Percentiles rank a stretch among this genome's conserved stretches.
These are phyloP conservation scores for Thalassiosira gravida DNA, from an alignment of 352 stramenopile genomes.

Conservation along the genomic window DNA sequence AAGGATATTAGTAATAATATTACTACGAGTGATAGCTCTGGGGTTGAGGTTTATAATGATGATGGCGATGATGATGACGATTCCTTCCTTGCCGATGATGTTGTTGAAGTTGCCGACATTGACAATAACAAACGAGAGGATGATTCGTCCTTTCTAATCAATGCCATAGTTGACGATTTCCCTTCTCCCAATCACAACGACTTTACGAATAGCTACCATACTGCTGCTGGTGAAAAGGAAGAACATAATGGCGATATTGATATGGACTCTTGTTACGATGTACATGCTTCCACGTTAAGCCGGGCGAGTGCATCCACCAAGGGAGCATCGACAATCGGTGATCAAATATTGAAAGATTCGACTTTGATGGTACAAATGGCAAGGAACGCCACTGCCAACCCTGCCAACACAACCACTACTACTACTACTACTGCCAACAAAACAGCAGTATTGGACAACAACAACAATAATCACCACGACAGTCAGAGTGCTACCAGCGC, in stretches of 20 bases:
- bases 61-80: slow-evolving; percentile 17
- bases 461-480: slow-evolving; percentile 1
- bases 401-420: too few species aligned
- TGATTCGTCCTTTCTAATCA: slow-evolving; percentile 32
- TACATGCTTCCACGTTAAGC: slow-evolving; percentile 44
- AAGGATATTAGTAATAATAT: slow-evolving; percentile 9
- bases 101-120: slow-evolving; percentile 18
- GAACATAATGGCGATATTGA: not conserved
- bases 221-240: too few species aligned
- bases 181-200: not conserved
- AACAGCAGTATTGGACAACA: not conserved
- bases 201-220: too few species aligned
- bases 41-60: too few species aligned
- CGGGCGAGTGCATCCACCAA: slow-evolving; percentile 28
- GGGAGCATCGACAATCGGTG: slow-evolving; percentile 23
- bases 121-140: slow-evolving; percentile 12
- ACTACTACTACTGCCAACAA: slow-evolving; percentile 2
- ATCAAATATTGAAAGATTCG: slow-evolving; percentile 36
- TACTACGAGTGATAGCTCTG: too few species aligned
- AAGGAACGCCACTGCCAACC: too few species aligned
- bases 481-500: slow-evolving; percentile 29
- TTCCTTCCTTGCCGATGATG: slow-evolving; percentile 31
- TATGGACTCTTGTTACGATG: slow-evolving; percentile 27
- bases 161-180: slow-evolving; percentile 19
- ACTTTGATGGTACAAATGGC: too few species aligned